Evolutionary conservation across 306 rosid species (phyloP).

Genomic region (Pterocarpus macrocarpus): DNA sequence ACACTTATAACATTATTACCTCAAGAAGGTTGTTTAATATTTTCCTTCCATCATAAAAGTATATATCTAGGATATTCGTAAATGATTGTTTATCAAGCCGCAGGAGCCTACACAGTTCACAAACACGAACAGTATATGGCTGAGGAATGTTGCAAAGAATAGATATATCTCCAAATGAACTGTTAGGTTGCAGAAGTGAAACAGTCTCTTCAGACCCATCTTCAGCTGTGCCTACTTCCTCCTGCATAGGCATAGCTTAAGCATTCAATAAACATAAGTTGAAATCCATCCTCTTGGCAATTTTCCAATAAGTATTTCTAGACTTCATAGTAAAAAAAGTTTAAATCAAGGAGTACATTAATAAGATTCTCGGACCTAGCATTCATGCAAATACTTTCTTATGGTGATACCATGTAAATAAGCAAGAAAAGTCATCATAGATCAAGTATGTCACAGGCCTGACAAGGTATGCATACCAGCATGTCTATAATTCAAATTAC

Average conservation of each 20-base stretch:
- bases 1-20: slow-evolving; percentile 56
- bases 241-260: slow-evolving; percentile 62
- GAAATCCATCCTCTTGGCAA: slow-evolving; percentile 1
- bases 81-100: slow-evolving; percentile 95
- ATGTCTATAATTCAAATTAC: too few species aligned
- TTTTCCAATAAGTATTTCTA: slow-evolving; percentile 15
- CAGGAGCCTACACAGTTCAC: slow-evolving; percentile 86
- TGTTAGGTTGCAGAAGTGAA: slow-evolving; percentile 62
- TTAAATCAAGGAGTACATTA: neutral
- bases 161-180: slow-evolving; percentile 88
- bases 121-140: slow-evolving; percentile 88
- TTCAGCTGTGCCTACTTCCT: slow-evolving; percentile 74
- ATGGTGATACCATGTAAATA: slow-evolving; percentile 8
- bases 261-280: slow-evolving; percentile 16
- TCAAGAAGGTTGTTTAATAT: slow-evolving; percentile 90
- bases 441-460: neutral
- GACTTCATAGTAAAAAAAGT: neutral
- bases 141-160: slow-evolving; percentile 98
- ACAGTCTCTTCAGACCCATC: slow-evolving; percentile 83
- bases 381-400: slow-evolving; percentile 18
- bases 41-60: slow-evolving; percentile 88
- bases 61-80: slow-evolving; percentile 85
- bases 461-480: too few species aligned
- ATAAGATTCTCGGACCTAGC: neutral
- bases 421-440: slow-evolving; percentile 9